Evolutionary conservation across 345 rosid species (phyloP).

Genomic region (Geranium brycei): DNA sequence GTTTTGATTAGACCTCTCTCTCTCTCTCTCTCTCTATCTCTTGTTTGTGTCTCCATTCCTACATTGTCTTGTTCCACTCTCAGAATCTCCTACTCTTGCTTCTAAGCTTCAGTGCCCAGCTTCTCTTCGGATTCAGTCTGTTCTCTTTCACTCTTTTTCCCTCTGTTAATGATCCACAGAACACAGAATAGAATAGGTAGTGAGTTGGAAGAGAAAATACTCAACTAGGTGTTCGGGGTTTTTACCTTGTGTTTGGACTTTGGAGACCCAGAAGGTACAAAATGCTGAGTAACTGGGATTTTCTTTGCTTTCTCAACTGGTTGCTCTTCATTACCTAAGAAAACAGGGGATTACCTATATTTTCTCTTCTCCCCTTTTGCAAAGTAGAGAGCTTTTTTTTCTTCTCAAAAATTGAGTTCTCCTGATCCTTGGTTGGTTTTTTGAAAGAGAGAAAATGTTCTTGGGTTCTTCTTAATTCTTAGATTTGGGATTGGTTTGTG

Average conservation of each 20-base stretch:
- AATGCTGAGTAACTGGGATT: slow-evolving; percentile 22
- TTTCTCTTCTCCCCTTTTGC: slow-evolving; percentile 8
- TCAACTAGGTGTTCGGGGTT: slow-evolving; percentile 18
- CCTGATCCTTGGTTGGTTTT: slow-evolving; percentile 1
- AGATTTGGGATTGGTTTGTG: slow-evolving; percentile 3
- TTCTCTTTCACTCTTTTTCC: slow-evolving; percentile 13
- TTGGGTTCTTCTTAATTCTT: slow-evolving; percentile 10
- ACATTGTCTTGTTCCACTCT: slow-evolving; percentile 46
- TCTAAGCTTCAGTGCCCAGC: slow-evolving; percentile 22
- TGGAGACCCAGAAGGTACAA: slow-evolving; percentile 5
- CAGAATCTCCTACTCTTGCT: slow-evolving; percentile 31
- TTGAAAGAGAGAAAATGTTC: slow-evolving; percentile 1
- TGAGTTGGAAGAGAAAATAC: slow-evolving; percentile 2
- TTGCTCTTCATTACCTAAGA: slow-evolving; percentile 21
- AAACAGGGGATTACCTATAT: slow-evolving; percentile 14
- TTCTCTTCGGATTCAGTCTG: neutral
- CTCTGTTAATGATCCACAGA: slow-evolving; percentile 13
- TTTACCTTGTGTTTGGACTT: slow-evolving; percentile 8
- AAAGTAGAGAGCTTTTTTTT: slow-evolving; percentile 7
- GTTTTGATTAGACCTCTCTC: slow-evolving; percentile 14
- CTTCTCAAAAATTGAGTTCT: slow-evolving; percentile 3
- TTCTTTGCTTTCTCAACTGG: slow-evolving; percentile 14
- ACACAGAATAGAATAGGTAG: slow-evolving; percentile 5
- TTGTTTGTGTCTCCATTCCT: slow-evolving; percentile 13
- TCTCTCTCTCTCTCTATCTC: slow-evolving; percentile 12